Conservation (phyloP, 257 asterid species). For the Fraxinus pennsylvanica region DNA sequence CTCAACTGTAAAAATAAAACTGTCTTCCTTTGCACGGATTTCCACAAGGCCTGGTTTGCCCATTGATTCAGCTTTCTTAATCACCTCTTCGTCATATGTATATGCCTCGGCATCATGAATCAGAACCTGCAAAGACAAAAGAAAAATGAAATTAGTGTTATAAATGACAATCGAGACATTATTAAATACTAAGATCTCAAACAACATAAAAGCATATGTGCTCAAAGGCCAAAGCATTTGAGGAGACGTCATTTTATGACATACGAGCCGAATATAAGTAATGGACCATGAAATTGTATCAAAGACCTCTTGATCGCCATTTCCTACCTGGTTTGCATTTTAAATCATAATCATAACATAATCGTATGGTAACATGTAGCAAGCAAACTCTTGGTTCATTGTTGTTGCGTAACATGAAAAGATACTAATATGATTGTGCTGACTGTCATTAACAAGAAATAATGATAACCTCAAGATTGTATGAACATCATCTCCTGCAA, state of each 20-base stretch:
- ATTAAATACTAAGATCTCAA: conserved; percentile 8
- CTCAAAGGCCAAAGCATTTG: conserved; percentile 2
- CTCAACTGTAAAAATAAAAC: conserved; percentile 89
- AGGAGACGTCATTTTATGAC: neutral
- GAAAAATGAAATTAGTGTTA: conserved; percentile 5
- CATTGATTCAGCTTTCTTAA: conserved; percentile 90
- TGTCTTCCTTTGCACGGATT: conserved; percentile 84
- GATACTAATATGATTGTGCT: neutral
- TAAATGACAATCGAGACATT: neutral
- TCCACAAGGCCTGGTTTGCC: conserved; percentile 80
- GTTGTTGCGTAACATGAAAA: neutral
- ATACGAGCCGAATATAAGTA: conserved; percentile 1
- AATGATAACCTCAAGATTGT: neutral
- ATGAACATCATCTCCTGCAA: neutral
- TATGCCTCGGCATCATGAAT: conserved; percentile 86
- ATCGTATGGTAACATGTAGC: neutral
- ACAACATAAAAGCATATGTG: conserved; percentile 1
- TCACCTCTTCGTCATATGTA: conserved; percentile 89
- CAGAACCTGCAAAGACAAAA: conserved; percentile 45
- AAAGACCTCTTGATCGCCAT: neutral
- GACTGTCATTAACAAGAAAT: neutral
- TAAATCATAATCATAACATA: neutral
- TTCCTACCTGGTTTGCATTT: neutral
- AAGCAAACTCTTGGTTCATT: neutral
- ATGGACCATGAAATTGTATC: neutral